Percentiles rank a stretch among this genome's conserved stretches.
These are phyloP conservation scores for Artemisia argyi DNA, from an alignment of 129 eudicot species.

Conservation along the genomic window DNA sequence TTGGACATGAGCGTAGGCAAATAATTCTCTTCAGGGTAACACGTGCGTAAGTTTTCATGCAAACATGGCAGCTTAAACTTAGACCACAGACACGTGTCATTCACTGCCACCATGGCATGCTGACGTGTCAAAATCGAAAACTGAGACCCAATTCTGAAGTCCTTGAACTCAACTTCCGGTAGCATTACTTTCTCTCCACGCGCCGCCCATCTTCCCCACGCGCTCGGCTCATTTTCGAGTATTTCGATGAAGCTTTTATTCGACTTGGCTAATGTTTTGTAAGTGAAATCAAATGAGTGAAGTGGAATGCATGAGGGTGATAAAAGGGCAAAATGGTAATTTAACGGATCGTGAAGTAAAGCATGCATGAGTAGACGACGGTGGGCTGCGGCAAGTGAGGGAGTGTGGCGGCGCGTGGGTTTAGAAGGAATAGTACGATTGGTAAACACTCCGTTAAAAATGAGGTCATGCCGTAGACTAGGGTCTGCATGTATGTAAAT, in stretches of 20 bases:
- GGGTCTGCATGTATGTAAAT: conserved; percentile 85
- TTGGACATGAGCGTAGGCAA: conserved; percentile 76
- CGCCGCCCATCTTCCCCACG: conserved; percentile 74
- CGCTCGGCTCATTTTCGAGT: conserved; percentile 48
- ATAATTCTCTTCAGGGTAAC: conserved; percentile 95
- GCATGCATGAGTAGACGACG: conserved; percentile 72
- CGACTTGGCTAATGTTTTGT: conserved; percentile 38
- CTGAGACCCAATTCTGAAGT: conserved; percentile 88
- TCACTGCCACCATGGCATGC: conserved; percentile 60
- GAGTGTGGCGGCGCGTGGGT: conserved; percentile 76
- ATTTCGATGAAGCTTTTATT: conserved; percentile 70
- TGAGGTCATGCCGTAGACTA: conserved; percentile 30
- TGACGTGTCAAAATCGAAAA: conserved; percentile 65
- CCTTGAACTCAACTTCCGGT: conserved; percentile 56
- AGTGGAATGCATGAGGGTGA: conserved; percentile 81
- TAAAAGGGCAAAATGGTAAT: conserved; percentile 67
- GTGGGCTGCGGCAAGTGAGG: conserved; percentile 59
- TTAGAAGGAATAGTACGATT: conserved; percentile 65
- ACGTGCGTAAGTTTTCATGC: conserved; percentile 35
- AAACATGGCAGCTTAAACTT: conserved; percentile 74
- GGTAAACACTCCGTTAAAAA: conserved; percentile 56
- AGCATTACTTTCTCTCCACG: conserved; percentile 79
- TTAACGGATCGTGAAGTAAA: conserved; percentile 59
- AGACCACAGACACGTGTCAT: conserved; percentile 69
- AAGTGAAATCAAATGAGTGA: conserved; percentile 71